Percentiles rank a stretch among this genome's conserved stretches.
phyloP scores from a whole-genome alignment of 805 yeast genomes.

The Torulaspora quercuum region DNA sequence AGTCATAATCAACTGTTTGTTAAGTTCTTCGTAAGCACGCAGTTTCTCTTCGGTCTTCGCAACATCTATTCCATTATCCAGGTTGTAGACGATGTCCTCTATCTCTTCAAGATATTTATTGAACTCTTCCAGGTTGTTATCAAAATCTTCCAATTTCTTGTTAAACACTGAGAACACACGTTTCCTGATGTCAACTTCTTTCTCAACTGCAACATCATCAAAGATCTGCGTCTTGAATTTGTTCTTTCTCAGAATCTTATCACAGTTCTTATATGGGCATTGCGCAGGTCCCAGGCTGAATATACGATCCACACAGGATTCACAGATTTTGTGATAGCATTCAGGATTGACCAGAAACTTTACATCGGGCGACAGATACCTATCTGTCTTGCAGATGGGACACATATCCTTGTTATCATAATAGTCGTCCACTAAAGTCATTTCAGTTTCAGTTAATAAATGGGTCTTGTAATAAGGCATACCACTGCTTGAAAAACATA shows the following conservation, averaged over 20 bases:
- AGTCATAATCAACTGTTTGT: conserved; percentile 69
- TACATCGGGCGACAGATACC: conserved; percentile 91
- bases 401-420: conserved; percentile 75
- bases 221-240: conserved; percentile 89
- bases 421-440: conserved; percentile 38
- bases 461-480: too few relatives aligned
- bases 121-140: conserved; percentile 49
- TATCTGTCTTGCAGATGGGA: conserved; percentile 94
- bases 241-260: conserved; percentile 79
- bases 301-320: conserved; percentile 92
- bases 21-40: conserved; percentile 64
- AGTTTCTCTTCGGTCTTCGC: conserved; percentile 65
- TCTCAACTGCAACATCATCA: conserved; percentile 85
- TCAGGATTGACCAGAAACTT: conserved; percentile 91
- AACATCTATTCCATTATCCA: conserved; percentile 65
- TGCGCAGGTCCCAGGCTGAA: conserved; percentile 94
- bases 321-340: conserved; percentile 97
- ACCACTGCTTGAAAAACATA: too few relatives aligned
- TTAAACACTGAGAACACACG: conserved; percentile 75
- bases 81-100: conserved; percentile 74
- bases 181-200: conserved; percentile 86
- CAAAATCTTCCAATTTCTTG: conserved; percentile 72
- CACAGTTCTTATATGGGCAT: conserved; percentile 92
- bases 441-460: conserved; percentile 5
- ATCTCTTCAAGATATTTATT: conserved; percentile 80